These are phyloP conservation scores for Phaeophleospora eucalypticola DNA, from an alignment of 2,329 filamentous ascomycete genomes.

Conservation along the genomic window DNA sequence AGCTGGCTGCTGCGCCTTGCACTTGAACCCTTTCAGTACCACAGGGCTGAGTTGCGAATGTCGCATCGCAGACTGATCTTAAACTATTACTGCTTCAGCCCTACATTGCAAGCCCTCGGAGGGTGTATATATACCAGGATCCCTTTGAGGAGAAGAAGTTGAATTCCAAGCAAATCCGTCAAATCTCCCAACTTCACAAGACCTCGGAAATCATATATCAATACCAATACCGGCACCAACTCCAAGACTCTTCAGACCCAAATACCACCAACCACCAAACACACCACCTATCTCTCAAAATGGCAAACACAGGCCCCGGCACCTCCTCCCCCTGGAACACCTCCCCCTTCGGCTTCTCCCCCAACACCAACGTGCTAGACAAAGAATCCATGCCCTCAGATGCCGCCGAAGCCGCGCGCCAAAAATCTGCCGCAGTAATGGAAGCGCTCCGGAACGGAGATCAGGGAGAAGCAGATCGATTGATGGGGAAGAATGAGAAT, in stretches of 20 bases:
- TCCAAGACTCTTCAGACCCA: not conserved
- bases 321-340: not conserved
- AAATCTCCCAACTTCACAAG: no score
- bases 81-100: no score
- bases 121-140: no score
- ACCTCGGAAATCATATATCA: no score
- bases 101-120: no score
- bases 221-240: no score
- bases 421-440: conserved; percentile 9
- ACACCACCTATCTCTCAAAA: not conserved
- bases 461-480: conserved; percentile 3
- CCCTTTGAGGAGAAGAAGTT: no score
- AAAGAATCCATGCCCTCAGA: conserved; percentile 2
- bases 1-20: not conserved
- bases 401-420: conserved; percentile 3
- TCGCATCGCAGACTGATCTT: no score
- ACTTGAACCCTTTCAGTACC: not conserved
- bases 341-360: not conserved
- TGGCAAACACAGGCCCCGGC: not conserved
- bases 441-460: conserved; percentile 6
- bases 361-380: conserved; percentile 4
- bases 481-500: conserved; percentile 4
- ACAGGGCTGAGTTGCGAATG: no score
- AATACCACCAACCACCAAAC: not conserved
- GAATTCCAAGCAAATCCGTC: no score